Evolutionary conservation across 2,329 filamentous ascomycete species (phyloP).

Genomic region (Plenodomus biglobosus): DNA sequence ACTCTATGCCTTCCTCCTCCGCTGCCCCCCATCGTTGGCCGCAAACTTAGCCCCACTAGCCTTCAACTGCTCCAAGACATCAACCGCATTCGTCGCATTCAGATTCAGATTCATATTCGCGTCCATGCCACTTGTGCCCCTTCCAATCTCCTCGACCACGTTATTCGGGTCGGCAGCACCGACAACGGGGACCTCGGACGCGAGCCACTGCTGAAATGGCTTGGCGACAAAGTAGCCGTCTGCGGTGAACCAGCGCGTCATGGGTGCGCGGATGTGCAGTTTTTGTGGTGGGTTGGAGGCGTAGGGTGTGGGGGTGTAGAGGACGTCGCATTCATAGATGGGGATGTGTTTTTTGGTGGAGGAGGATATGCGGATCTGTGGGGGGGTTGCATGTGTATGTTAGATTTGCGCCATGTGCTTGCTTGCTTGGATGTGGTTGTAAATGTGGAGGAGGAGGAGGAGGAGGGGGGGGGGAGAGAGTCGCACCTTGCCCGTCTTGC

Average conservation of each 20-base stretch:
- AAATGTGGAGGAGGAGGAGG: no score
- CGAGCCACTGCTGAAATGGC: slow-evolving; percentile 78
- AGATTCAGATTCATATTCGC: slow-evolving; percentile 33
- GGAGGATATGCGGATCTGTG: slow-evolving; percentile 71
- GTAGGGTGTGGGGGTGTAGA: slow-evolving; percentile 46
- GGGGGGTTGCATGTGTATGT: background rate
- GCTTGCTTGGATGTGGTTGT: no score
- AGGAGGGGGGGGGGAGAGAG: background rate
- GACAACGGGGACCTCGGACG: slow-evolving; percentile 65
- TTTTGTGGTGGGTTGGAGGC: slow-evolving; percentile 43
- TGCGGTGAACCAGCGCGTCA: slow-evolving; percentile 70
- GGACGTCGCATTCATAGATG: slow-evolving; percentile 74
- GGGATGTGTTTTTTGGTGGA: slow-evolving; percentile 77
- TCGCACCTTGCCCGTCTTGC: slow-evolving; percentile 65
- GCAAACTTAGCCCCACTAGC: slow-evolving; percentile 32
- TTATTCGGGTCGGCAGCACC: slow-evolving; percentile 65
- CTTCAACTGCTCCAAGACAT: slow-evolving; percentile 43
- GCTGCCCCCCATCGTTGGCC: slow-evolving; percentile 30
- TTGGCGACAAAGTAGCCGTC: slow-evolving; percentile 74
- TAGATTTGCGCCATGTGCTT: background rate
- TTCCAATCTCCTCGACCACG: slow-evolving; percentile 49
- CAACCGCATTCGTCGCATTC: slow-evolving; percentile 34
- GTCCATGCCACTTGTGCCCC: slow-evolving; percentile 32
- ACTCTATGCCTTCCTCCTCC: slow-evolving; percentile 38
- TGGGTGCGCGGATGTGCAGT: slow-evolving; percentile 63